These are phyloP conservation scores for Verticillium klebahnii DNA, from an alignment of 2,329 filamentous ascomycete genomes.

Conservation along the genomic window DNA sequence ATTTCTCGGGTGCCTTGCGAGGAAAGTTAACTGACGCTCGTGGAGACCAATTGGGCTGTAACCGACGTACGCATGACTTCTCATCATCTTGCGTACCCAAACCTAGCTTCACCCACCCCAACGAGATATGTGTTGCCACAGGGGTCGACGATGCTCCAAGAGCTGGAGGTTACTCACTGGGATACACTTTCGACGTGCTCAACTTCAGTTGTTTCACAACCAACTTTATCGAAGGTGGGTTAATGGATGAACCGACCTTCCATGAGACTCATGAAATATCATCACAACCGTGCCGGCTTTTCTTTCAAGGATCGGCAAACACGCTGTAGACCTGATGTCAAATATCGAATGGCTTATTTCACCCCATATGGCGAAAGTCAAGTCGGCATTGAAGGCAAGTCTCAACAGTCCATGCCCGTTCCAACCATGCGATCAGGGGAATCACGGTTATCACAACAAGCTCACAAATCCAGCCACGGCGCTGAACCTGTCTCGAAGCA, in stretches of 20 bases:
- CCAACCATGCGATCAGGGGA: neutral
- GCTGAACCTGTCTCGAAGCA: neutral
- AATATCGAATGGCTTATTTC: constrained; percentile 11
- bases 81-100: neutral
- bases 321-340: constrained; percentile 4
- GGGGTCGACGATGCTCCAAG: constrained; percentile 13
- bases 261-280: constrained; percentile 13
- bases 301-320: constrained; percentile 14
- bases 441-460: neutral
- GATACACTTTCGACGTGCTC: constrained; percentile 13
- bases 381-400: constrained; percentile 7
- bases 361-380: constrained; percentile 13
- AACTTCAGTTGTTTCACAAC: constrained; percentile 9
- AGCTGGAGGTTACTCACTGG: constrained; percentile 14
- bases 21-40: neutral
- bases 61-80: neutral
- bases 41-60: neutral
- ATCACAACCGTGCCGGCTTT: constrained; percentile 8
- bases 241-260: constrained; percentile 12
- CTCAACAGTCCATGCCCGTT: neutral
- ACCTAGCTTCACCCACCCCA: neutral
- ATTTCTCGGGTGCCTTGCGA: neutral
- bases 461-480: neutral
- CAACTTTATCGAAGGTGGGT: constrained; percentile 12
- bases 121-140: constrained; percentile 1